Percentiles rank a stretch among this genome's conserved stretches.
phyloP scores from a whole-genome alignment of 306 rosid genomes.

The Calophaca sinica region DNA sequence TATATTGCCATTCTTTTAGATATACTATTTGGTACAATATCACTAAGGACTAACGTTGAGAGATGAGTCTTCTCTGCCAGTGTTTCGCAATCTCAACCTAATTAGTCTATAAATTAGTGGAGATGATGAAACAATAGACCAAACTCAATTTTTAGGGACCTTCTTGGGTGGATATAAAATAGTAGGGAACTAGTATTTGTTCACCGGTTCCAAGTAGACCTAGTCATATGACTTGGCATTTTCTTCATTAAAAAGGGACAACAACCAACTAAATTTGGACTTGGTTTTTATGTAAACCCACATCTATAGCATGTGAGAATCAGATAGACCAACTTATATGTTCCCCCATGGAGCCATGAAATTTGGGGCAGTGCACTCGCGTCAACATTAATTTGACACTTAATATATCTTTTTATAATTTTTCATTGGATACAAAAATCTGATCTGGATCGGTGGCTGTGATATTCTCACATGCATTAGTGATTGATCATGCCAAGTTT shows the following conservation, averaged over 20 bases:
- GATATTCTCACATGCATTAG: slow-evolving; percentile 61
- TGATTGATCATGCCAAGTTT: slow-evolving; percentile 11
- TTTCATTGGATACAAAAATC: slow-evolving; percentile 47
- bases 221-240: slow-evolving; percentile 42
- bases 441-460: slow-evolving; percentile 45
- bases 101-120: slow-evolving; percentile 39
- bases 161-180: slow-evolving; percentile 18
- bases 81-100: slow-evolving; percentile 32
- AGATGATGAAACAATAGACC: slow-evolving; percentile 37
- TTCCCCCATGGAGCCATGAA: slow-evolving; percentile 47
- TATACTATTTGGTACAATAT: slow-evolving; percentile 45
- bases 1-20: neutral
- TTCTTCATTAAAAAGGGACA: slow-evolving; percentile 32
- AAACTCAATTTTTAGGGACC: slow-evolving; percentile 39
- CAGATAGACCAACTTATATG: slow-evolving; percentile 31
- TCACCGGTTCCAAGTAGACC: neutral
- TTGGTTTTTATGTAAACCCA: slow-evolving; percentile 48
- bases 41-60: slow-evolving; percentile 37
- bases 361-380: slow-evolving; percentile 48
- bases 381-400: slow-evolving; percentile 38
- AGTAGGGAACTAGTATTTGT: slow-evolving; percentile 5
- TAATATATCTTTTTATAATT: slow-evolving; percentile 19
- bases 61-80: slow-evolving; percentile 19
- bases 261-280: slow-evolving; percentile 22
- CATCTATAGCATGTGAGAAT: slow-evolving; percentile 48